Percentiles rank a stretch among this genome's conserved stretches.
Conservation (phyloP, 768 basidiomycete genomes). For the Boletus speciosus region DNA sequence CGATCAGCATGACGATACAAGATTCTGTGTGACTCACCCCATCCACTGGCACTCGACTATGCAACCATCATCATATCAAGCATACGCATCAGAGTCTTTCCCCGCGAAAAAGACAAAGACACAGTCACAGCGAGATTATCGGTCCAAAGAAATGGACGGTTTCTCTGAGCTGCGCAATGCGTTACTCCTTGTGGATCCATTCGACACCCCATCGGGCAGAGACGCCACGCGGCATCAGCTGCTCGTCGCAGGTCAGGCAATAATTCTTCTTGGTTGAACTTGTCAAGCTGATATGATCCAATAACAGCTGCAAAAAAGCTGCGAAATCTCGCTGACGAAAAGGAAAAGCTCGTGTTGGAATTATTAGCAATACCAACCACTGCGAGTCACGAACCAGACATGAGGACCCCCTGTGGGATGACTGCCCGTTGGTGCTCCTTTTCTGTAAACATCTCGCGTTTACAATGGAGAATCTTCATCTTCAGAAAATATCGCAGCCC, state of each 20-base stretch:
- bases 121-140: slow-evolving; percentile 30
- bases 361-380: slow-evolving; percentile 13
- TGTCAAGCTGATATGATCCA: slow-evolving; percentile 1
- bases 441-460: not conserved
- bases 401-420: not conserved
- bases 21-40: slow-evolving; percentile 8
- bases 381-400: not conserved
- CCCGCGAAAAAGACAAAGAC: slow-evolving; percentile 21
- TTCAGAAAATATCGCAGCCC: slow-evolving; percentile 7
- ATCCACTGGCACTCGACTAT: slow-evolving; percentile 9
- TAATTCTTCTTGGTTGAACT: not conserved
- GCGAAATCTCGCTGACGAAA: slow-evolving; percentile 27
- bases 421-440: slow-evolving; percentile 10
- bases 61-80: slow-evolving; percentile 13
- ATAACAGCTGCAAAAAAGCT: slow-evolving; percentile 49
- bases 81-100: not conserved
- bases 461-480: not conserved
- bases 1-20: not conserved
- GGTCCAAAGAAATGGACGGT: slow-evolving; percentile 29
- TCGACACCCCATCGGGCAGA: slow-evolving; percentile 22
- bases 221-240: slow-evolving; percentile 31
- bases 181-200: slow-evolving; percentile 23
- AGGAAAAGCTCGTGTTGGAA: slow-evolving; percentile 14
- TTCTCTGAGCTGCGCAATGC: slow-evolving; percentile 30
- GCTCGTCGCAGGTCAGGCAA: slow-evolving; percentile 21